phyloP scores from a whole-genome alignment of 2,329 filamentous ascomycete species.

The Epichloe elymi region DNA sequence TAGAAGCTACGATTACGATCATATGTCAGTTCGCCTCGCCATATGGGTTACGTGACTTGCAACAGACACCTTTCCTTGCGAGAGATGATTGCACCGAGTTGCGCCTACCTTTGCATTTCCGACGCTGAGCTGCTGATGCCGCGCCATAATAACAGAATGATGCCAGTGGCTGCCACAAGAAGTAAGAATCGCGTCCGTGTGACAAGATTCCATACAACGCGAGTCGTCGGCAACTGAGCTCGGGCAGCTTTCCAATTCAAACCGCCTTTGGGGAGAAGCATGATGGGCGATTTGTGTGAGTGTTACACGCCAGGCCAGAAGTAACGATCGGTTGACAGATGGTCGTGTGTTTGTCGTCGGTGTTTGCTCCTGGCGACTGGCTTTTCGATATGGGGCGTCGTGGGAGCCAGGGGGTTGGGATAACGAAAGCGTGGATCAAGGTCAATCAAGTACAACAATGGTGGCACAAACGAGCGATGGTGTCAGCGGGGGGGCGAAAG shows the following conservation, averaged over 20 bases:
- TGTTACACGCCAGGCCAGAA: slow-evolving; percentile 2
- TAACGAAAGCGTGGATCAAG: slow-evolving; percentile 2
- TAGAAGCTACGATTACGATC: slow-evolving; percentile 56
- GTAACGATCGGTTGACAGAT: neutral
- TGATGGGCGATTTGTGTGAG: slow-evolving; percentile 28
- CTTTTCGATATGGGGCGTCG: slow-evolving; percentile 10
- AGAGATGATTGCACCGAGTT: neutral
- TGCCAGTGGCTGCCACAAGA: slow-evolving; percentile 53
- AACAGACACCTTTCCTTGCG: neutral
- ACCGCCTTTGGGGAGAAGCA: slow-evolving; percentile 85
- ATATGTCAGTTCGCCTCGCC: slow-evolving; percentile 6
- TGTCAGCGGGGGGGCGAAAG: neutral
- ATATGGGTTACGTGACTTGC: neutral
- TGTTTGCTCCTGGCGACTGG: neutral
- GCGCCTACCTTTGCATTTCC: slow-evolving; percentile 76
- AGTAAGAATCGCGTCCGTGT: slow-evolving; percentile 69
- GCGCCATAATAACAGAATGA: slow-evolving; percentile 76
- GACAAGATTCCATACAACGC: slow-evolving; percentile 56
- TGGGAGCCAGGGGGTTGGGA: neutral
- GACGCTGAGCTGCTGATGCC: slow-evolving; percentile 67
- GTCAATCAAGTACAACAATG: neutral
- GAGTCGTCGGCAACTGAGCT: slow-evolving; percentile 62
- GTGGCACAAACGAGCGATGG: slow-evolving; percentile 5
- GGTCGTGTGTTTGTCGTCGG: neutral
- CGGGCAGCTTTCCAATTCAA: slow-evolving; percentile 86